phyloP scores from a whole-genome alignment of 2,329 filamentous ascomycete species.

The Arthrobotrys pseudoclavata region DNA sequence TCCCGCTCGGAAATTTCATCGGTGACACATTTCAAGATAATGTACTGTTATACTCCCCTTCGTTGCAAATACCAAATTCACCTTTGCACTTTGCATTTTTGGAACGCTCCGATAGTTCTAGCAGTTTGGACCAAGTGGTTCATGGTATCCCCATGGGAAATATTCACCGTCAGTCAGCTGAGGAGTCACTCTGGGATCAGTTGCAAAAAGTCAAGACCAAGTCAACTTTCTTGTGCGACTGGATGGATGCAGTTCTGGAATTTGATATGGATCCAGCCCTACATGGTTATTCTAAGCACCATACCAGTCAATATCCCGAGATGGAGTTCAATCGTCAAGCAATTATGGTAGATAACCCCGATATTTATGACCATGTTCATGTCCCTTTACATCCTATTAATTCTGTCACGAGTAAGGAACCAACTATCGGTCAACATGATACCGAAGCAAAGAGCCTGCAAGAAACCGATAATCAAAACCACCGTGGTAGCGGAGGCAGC shows the following conservation, averaged over 20 bases:
- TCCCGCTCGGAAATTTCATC: background rate
- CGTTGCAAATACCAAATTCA: background rate
- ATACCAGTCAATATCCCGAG: background rate
- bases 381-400: background rate
- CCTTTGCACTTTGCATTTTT: background rate
- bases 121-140: background rate
- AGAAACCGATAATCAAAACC: background rate
- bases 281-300: background rate
- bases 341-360: background rate
- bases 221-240: conserved; percentile 1
- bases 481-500: background rate
- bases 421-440: background rate
- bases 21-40: background rate
- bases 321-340: background rate
- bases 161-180: background rate
- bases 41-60: background rate
- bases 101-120: background rate
- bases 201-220: background rate
- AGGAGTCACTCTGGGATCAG: background rate
- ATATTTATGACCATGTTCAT: background rate
- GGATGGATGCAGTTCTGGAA: background rate
- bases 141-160: background rate
- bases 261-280: background rate
- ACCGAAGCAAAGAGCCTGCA: background rate
- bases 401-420: background rate